Percentiles rank a stretch among this genome's conserved stretches.
Evolutionary conservation across 2,329 filamentous ascomycete species (phyloP).

Genomic region (Scedosporium apiospermum): DNA sequence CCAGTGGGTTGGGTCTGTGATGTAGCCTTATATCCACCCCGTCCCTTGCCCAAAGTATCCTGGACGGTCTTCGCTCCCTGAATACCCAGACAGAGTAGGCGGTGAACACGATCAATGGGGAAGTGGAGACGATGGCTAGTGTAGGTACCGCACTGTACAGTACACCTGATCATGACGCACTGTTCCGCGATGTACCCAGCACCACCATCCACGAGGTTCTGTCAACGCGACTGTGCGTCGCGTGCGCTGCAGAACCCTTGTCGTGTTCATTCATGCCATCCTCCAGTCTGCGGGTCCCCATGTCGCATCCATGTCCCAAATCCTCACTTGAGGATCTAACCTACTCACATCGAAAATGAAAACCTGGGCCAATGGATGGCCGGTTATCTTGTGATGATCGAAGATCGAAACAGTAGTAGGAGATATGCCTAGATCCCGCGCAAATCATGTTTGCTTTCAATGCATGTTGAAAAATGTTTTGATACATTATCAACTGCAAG

Average conservation of each 20-base stretch:
- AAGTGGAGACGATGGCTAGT: not conserved
- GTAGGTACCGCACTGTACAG: not conserved
- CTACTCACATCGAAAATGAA: not conserved
- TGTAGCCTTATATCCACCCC: not conserved
- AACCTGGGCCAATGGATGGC: not conserved
- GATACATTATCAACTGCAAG: not conserved
- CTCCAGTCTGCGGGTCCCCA: not conserved
- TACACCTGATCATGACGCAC: not conserved
- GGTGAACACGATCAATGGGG: not conserved
- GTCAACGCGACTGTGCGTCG: not conserved
- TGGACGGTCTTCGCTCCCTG: not conserved
- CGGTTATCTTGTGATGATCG: not conserved
- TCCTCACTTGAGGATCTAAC: not conserved
- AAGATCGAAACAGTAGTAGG: slow-evolving; percentile 1
- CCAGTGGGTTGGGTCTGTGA: slow-evolving; percentile 18
- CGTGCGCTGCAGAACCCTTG: not conserved
- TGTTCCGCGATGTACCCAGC: not conserved
- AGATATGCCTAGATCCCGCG: not conserved
- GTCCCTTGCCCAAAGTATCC: not conserved
- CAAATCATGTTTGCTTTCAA: not conserved
- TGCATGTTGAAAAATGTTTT: not conserved
- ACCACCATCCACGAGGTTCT: not conserved
- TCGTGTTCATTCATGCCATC: slow-evolving; percentile 1
- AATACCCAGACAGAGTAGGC: not conserved
- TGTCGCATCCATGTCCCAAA: slow-evolving; percentile 1